Evolutionary conservation across 345 rosid species (phyloP), one percentile per base, ranked within the genome.

Genomic region (Mangifera indica): DNA sequence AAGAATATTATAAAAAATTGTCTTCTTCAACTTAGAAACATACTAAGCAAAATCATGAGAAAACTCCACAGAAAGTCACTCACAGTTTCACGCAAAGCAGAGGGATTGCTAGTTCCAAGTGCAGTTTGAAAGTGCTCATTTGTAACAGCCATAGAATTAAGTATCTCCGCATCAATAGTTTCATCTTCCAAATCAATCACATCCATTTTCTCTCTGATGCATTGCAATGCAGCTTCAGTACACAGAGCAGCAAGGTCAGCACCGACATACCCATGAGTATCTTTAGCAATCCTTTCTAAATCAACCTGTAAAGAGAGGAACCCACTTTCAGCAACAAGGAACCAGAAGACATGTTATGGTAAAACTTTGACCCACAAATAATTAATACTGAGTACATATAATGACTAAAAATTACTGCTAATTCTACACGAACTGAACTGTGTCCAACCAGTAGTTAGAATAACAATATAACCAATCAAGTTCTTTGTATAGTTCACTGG

Each of bases 241-340:
- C 81, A 82, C 10, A 82, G 74, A 7, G 85, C 82, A 1, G 81
- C 85, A 26, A 82, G 70, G 24, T 82, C 85, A 62, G 85, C 82
- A 58, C 85, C 85, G 62, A 82, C 85, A 73, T 66, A 82, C 7
- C 85, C 85, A 73, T 82, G 82, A 0, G 85, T 82, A n/a, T 82
- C 79, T 67, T 74, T 79, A 4, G 78, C 46, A 7, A 82, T 77
- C 69, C 63, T 82, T 67, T 82, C 82, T 59, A 82, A 44, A 76
- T 82, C 80, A 18, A 82, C 78, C 25, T 84, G 74, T 22, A 55
- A 6, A 67, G 24, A 1, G 48, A 4, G 46, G 49, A 32, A 58
- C 40, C 42, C 22, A 52, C 26, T 17, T 64, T 74, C 22, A 62
- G 65, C 52, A 48, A 20, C 25, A 22, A 29, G 6, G 22, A 55